Evolutionary conservation across 768 basidiomycete genomes (phyloP).

Genomic region (Neoboletus subvelutipes): DNA sequence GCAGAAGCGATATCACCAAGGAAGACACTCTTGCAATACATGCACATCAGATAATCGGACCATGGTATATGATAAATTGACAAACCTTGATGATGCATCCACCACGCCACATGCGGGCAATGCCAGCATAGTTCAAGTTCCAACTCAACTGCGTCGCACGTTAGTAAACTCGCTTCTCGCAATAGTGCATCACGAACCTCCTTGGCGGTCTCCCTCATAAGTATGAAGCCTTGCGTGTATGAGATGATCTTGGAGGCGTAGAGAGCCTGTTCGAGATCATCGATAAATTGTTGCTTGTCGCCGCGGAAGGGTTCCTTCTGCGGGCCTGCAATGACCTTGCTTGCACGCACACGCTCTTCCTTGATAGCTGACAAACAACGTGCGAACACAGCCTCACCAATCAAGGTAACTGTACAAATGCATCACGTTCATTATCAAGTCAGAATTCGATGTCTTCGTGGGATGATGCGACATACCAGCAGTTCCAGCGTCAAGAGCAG

Average conservation of each 20-base stretch:
- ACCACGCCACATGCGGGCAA: slow-evolving; percentile 99
- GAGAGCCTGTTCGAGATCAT: slow-evolving; percentile 97
- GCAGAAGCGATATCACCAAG: slow-evolving; percentile 89
- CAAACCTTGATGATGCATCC: slow-evolving; percentile 97
- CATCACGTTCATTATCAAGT: slow-evolving; percentile 9
- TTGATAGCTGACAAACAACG: slow-evolving; percentile 98
- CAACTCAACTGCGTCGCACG: slow-evolving; percentile 55
- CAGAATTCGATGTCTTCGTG: slow-evolving; percentile 5
- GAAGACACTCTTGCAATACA: slow-evolving; percentile 73
- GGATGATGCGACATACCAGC: slow-evolving; percentile 52
- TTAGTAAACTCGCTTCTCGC: slow-evolving; percentile 5
- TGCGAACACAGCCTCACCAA: slow-evolving; percentile 99
- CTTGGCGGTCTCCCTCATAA: slow-evolving; percentile 97
- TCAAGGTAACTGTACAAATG: slow-evolving; percentile 77
- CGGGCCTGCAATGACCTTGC: slow-evolving; percentile 88
- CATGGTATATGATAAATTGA: slow-evolving; percentile 9
- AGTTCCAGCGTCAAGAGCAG: slow-evolving; percentile 89
- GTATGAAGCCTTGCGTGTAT: slow-evolving; percentile 99
- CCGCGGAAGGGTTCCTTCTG: slow-evolving; percentile 93
- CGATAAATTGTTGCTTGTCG: slow-evolving; percentile 98
- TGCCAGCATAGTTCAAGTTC: slow-evolving; percentile 97
- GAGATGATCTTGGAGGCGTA: slow-evolving; percentile 99
- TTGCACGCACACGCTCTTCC: slow-evolving; percentile 90
- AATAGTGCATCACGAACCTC: slow-evolving; percentile 50
- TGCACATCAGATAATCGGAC: slow-evolving; percentile 6